A percentile compares a stretch with the other conserved stretches of the same genome.
Conservation (phyloP, 2,329 filamentous ascomycete species). For the Sporothrix sp. region DNA sequence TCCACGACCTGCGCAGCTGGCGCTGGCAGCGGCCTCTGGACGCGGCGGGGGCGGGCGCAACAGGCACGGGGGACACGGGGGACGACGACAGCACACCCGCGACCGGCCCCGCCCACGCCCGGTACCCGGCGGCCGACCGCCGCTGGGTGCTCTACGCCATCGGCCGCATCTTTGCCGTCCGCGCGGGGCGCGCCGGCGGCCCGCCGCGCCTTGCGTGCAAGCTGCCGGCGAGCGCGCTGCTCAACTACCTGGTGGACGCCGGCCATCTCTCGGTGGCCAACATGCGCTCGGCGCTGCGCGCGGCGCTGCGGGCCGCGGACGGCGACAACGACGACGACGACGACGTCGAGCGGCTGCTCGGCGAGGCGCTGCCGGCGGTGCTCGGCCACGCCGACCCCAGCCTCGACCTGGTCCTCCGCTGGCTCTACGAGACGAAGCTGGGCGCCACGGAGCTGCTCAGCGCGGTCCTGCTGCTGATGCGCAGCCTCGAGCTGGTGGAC, state of each 20-base stretch:
- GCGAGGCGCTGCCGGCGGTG: slow-evolving; percentile 52
- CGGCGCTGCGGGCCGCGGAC: slow-evolving; percentile 34
- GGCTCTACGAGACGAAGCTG: slow-evolving; percentile 56
- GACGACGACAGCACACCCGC: background rate
- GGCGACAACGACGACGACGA: too few species aligned
- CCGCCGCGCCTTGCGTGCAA: slow-evolving; percentile 28
- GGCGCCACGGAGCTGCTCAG: slow-evolving; percentile 57
- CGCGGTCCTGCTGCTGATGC: slow-evolving; percentile 56
- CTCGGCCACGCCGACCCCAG: slow-evolving; percentile 58
- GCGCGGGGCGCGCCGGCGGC: slow-evolving; percentile 2
- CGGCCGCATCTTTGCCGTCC: slow-evolving; percentile 42
- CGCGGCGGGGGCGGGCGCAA: background rate
- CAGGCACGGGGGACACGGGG: too few species aligned
- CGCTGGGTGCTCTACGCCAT: slow-evolving; percentile 57
- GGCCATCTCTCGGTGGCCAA: slow-evolving; percentile 53
- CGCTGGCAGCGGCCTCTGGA: slow-evolving; percentile 21
- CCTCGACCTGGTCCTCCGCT: slow-evolving; percentile 54
- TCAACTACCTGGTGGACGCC: slow-evolving; percentile 50
- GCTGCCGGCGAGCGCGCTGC: slow-evolving; percentile 42
- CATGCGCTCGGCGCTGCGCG: slow-evolving; percentile 46
- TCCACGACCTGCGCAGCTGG: slow-evolving; percentile 23
- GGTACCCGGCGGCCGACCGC: slow-evolving; percentile 49
- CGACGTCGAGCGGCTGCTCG: slow-evolving; percentile 36
- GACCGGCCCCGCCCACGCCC: slow-evolving; percentile 2
- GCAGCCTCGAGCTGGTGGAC: slow-evolving; percentile 53